Evolutionary conservation across 2,329 filamentous ascomycete genomes (phyloP).

Genomic region (Talaromyces sp.): DNA sequence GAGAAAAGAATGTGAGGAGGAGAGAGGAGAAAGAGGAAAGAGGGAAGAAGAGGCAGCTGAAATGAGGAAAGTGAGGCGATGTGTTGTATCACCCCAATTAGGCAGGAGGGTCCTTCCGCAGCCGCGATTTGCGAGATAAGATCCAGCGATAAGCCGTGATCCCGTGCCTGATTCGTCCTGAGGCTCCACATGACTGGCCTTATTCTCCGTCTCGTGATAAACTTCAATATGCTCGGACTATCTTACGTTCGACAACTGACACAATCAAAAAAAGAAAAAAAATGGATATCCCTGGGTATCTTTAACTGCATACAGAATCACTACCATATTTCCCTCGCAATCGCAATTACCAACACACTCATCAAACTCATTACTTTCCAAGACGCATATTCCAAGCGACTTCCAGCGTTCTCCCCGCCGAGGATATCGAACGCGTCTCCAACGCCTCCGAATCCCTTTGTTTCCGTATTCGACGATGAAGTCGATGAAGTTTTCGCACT

Average conservation of each 20-base stretch:
- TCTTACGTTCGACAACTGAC: no score
- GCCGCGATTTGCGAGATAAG: slow-evolving; percentile 7
- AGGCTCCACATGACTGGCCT: neutral
- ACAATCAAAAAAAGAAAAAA: no score
- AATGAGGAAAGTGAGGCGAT: neutral
- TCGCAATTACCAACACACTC: neutral
- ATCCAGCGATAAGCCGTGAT: neutral
- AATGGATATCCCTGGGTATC: neutral
- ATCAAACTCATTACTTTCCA: slow-evolving; percentile 1
- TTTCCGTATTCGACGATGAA: slow-evolving; percentile 3
- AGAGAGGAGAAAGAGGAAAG: neutral
- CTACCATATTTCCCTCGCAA: neutral
- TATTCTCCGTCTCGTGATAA: neutral
- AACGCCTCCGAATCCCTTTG: slow-evolving; percentile 20
- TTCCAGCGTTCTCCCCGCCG: slow-evolving; percentile 13
- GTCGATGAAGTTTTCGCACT: neutral
- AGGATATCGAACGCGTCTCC: slow-evolving; percentile 22
- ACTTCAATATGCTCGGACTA: no score
- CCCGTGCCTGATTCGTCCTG: neutral
- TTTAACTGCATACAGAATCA: neutral
- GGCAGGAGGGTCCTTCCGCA: slow-evolving; percentile 5
- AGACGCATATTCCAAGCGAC: slow-evolving; percentile 1
- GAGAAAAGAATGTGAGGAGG: neutral
- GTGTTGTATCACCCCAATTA: neutral
- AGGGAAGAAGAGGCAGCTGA: neutral